phyloP scores from a whole-genome alignment of 768 basidiomycete species.

The Tremella yokohamensis region DNA sequence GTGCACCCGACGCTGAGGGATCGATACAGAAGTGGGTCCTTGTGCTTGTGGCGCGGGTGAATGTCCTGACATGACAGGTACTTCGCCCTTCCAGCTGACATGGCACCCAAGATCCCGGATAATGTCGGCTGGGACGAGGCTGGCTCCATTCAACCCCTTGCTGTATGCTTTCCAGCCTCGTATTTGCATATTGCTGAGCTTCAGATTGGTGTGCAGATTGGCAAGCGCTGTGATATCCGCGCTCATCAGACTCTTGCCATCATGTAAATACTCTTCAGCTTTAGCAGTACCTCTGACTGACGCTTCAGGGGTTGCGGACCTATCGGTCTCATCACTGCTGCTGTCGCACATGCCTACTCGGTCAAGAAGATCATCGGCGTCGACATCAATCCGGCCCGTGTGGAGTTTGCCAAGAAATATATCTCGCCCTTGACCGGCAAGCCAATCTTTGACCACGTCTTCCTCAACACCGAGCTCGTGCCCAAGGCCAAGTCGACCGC shows the following conservation, averaged over 20 bases:
- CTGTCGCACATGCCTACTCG: constrained; percentile 47
- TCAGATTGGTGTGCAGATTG: constrained; percentile 44
- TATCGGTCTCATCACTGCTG: constrained; percentile 45
- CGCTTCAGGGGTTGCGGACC: constrained; percentile 39
- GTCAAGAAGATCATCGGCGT: constrained; percentile 41
- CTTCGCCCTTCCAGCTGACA: constrained; percentile 42
- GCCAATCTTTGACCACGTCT: constrained; percentile 47
- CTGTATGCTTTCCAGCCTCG: constrained; percentile 21
- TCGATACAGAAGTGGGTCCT: constrained; percentile 31
- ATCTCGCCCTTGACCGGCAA: constrained; percentile 44
- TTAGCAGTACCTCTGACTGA: background rate
- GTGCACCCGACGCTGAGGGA: constrained; percentile 44
- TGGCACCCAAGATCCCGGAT: constrained; percentile 45
- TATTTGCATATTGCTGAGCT: background rate
- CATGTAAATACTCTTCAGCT: constrained; percentile 25
- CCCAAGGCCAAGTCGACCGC: background rate
- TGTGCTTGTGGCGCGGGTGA: background rate
- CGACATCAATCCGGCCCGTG: constrained; percentile 39
- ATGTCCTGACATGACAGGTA: constrained; percentile 15
- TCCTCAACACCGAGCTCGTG: constrained; percentile 25
- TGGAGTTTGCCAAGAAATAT: constrained; percentile 44
- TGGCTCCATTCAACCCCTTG: constrained; percentile 44
- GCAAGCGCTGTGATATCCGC: constrained; percentile 37
- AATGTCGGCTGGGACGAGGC: constrained; percentile 40
- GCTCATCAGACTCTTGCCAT: constrained; percentile 43